phyloP scores from a whole-genome alignment of 108 stramenopile genomes.

The Mediolabrus comicus region DNA sequence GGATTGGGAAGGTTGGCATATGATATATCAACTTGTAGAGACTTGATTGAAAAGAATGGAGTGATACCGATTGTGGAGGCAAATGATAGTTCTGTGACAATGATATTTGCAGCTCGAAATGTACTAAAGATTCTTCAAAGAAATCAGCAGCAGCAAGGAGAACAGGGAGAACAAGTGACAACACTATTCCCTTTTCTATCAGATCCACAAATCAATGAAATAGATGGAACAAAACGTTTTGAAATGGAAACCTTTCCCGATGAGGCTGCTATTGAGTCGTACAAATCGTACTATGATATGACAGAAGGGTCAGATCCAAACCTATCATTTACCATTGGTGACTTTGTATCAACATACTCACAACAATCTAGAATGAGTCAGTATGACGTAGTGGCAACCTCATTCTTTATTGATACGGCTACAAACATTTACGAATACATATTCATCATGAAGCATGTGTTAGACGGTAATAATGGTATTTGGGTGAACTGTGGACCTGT shows the following conservation, averaged over 20 bases:
- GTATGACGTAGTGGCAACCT: conserved; percentile 66
- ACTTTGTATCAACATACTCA: conserved; percentile 49
- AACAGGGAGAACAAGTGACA: neutral
- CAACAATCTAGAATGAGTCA: conserved; percentile 1
- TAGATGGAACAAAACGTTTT: conserved; percentile 55
- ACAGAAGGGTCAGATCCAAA: conserved; percentile 1
- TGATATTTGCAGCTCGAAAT: conserved; percentile 57
- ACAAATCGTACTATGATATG: neutral
- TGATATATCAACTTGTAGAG: conserved; percentile 32
- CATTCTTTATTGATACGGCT: conserved; percentile 82
- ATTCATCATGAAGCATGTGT: conserved; percentile 37
- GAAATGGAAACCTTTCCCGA: conserved; percentile 56
- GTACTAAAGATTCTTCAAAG: conserved; percentile 30
- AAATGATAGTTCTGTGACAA: conserved; percentile 62
- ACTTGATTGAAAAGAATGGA: conserved; percentile 3
- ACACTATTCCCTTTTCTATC: conserved; percentile 53
- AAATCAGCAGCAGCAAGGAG: neutral
- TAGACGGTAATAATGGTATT: conserved; percentile 16
- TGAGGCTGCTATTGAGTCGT: conserved; percentile 3
- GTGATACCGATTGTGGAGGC: conserved; percentile 55
- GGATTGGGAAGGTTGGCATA: conserved; percentile 72
- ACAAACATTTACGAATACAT: conserved; percentile 73
- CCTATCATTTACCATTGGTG: conserved; percentile 71
- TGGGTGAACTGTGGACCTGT: conserved; percentile 84
- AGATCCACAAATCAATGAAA: conserved; percentile 68